Evolutionary conservation across 345 rosid species (phyloP), one percentile per base, ranked within the genome.

Genomic region (Cardamine chenopodiifolia): DNA sequence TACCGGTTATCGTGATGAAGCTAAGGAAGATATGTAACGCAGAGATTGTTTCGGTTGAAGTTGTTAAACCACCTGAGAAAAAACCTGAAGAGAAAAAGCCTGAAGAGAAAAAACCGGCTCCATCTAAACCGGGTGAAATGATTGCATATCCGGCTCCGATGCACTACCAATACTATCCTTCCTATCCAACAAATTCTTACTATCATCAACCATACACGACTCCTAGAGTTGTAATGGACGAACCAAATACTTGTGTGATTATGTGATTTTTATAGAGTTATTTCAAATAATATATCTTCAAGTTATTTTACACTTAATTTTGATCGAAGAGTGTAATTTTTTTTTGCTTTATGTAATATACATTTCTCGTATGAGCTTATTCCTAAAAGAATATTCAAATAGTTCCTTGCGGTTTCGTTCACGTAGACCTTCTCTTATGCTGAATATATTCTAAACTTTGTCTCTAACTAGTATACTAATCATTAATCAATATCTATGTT

Each of bases 11-110:
- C 1, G 91, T 78, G 50, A 40, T 62, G 49, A 88, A 90, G 71
- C 59, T 90, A 66, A 83, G 87, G 72, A 90, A 88, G 73, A 17
- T 82, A 0, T 88, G 91, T 57, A 39, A 26, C 40, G 67, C 93
- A 1, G 85, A 85, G 0, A 81, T 90, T 10, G 53, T 85, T 13
- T 73, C 90, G 6, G 93, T 85, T 4, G 96, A 87, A 70, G 87
- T 76, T 20, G 87, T 83, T 25, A 90, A 88, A 73, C 85, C 86
- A 73, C 85, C 83, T 0, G 89, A 87, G 80, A 84, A 86, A 80
- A 85, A 87, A 26, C 88, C 86, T 13, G 87, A 83, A 52, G 83
- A 56, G 82, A 84, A 85, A 77, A 84, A 86, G 37, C 86, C 81
- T 15, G 87, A 83, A 45, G 62, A 6, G 2, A 64, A 86, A 58